Base-by-base conservation (phyloP, 805 yeast species). In the Hanseniaspora opuntiae region DNA sequence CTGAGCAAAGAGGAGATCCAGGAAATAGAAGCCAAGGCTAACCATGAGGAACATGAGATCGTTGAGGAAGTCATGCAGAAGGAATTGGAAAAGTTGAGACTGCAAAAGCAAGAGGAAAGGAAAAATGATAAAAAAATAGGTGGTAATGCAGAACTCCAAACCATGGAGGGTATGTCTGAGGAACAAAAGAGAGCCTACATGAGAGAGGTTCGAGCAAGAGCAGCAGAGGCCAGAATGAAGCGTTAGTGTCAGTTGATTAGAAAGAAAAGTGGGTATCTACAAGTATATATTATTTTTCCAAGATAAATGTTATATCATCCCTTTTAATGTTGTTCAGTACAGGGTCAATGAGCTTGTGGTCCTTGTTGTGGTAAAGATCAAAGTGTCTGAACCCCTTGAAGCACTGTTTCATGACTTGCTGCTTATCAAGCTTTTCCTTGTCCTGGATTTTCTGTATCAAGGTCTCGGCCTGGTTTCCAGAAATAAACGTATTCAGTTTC, bases 171-270 rank as follows among this genome's bases (percentile, higher is more conserved):
- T 0, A 70, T 90, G 53, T 74, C 79, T 8, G 87, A 81, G 1
- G 86, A 80, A 25, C 96, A 89, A 58, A 75, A 79, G 61, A 73
- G 75, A 74, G 76, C 81, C 61, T 68, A 93, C 20, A 88, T 89
- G 84, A 77, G 98, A 56, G 98, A 93, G 61, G 89, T 89, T 62
- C 74, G 97, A 53, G 97, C 97, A 0, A 75, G 97, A 53, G 98
- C 98, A 0, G 97, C 95, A 0, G 97, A 93, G 65, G 95, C 90
- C 0, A 74, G 98, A 59, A 60, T 86, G 61, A 73, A 70, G 53
- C 55, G 57, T 48, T 59, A 38, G 37, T 20, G 35, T 16, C 17
- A 7, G 1, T n/a, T 9, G 14, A 77, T 69, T 25, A 4, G 4
- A 75, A 60, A 58, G 65, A 76, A 1, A 74, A 65, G 7, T 45